These are phyloP conservation scores for Geranium brycei DNA, from an alignment of 345 rosid genomes.

Conservation along the genomic window DNA sequence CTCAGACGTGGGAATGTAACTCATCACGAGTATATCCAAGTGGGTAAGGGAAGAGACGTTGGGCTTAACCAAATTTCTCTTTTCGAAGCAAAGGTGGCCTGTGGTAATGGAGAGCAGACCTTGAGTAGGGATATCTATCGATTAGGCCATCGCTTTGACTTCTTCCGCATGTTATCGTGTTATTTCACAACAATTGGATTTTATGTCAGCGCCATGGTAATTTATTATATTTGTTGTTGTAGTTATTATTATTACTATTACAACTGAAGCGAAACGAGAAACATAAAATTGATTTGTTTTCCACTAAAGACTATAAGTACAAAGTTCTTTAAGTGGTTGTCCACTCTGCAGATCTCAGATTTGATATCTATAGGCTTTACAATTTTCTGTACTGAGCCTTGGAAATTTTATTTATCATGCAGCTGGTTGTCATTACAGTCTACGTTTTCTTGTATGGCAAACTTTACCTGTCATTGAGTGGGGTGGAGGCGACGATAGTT, in stretches of 20 bases:
- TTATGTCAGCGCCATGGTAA: conserved; percentile 85
- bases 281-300: background rate
- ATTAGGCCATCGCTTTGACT: conserved; percentile 92
- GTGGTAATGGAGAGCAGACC: conserved; percentile 94
- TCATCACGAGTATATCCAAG: conserved; percentile 98
- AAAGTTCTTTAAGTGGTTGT: no score
- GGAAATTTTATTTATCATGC: conserved; percentile 14
- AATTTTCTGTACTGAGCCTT: background rate
- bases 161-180: conserved; percentile 89
- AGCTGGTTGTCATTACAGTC: conserved; percentile 65
- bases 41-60: conserved; percentile 98
- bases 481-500: conserved; percentile 68
- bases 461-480: conserved; percentile 80
- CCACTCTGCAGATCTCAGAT: background rate
- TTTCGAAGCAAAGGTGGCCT: conserved; percentile 96
- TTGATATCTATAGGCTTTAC: background rate
- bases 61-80: conserved; percentile 94
- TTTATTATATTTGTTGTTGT: conserved; percentile 5
- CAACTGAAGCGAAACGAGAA: background rate
- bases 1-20: conserved; percentile 86
- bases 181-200: conserved; percentile 85
- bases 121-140: conserved; percentile 89
- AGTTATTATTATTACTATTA: no score
- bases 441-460: conserved; percentile 77
- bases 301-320: background rate